Evolutionary conservation across 73 alveolate genomes (phyloP).

Genomic region (Paramecium caudatum): DNA sequence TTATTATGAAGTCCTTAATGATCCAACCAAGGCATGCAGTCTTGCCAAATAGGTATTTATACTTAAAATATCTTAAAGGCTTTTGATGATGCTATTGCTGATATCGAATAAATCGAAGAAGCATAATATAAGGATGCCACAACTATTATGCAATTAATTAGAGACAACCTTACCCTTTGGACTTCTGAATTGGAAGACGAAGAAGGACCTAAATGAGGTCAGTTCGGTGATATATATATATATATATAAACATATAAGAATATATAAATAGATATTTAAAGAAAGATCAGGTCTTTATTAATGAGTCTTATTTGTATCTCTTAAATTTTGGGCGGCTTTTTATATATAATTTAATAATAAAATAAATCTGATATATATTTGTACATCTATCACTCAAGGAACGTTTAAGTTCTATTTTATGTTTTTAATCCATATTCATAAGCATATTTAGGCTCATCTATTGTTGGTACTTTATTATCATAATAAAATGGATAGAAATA

Average conservation of each 20-base stretch:
- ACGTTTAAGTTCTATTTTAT: too few species aligned
- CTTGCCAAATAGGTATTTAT: constrained; percentile 78
- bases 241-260: constrained; percentile 26
- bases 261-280: background rate
- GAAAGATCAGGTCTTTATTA: too few species aligned
- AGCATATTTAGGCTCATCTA: constrained; percentile 55
- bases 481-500: constrained; percentile 72
- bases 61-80: constrained; percentile 70
- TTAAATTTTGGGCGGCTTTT: too few species aligned
- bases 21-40: constrained; percentile 86
- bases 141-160: constrained; percentile 86
- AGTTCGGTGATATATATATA: constrained; percentile 25
- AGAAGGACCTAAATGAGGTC: constrained; percentile 64
- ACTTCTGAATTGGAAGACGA: constrained; percentile 82
- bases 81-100: constrained; percentile 93
- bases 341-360: too few species aligned
- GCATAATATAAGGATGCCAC: constrained; percentile 92
- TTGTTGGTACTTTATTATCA: constrained; percentile 39
- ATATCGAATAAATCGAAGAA: constrained; percentile 89
- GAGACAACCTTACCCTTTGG: constrained; percentile 93
- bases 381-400: too few species aligned
- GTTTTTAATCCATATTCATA: constrained; percentile 70
- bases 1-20: constrained; percentile 91
- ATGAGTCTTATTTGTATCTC: too few species aligned
- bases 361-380: too few species aligned